Conservation (phyloP, 208 protist genomes). For the Crithidia fasciculata region DNA sequence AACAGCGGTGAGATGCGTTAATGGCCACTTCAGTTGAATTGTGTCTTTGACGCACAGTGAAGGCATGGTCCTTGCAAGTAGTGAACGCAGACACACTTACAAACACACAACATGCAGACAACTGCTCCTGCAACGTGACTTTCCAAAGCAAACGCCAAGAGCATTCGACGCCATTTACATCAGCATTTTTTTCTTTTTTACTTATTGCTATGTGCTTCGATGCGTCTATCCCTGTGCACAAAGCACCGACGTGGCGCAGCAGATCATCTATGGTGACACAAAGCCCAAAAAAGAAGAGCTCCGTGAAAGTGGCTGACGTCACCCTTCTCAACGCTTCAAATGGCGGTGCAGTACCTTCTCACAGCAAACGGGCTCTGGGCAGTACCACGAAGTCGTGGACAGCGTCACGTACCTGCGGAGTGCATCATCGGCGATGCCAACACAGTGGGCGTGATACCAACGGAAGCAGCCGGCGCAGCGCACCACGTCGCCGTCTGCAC, state of each 20-base stretch:
- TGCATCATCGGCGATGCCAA: slow-evolving; percentile 53
- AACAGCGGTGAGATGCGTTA: too few relatives aligned
- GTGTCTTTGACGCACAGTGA: too few relatives aligned
- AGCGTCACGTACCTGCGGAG: slow-evolving; percentile 72
- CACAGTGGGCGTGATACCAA: slow-evolving; percentile 84
- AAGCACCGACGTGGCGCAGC: background rate
- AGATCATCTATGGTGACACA: background rate
- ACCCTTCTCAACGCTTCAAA: slow-evolving; percentile 29
- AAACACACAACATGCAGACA: too few relatives aligned
- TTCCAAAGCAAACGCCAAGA: background rate
- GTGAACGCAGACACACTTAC: too few relatives aligned
- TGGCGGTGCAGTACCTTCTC: slow-evolving; percentile 48
- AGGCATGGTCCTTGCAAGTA: too few relatives aligned
- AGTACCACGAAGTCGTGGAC: slow-evolving; percentile 88
- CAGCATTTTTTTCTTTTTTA: background rate
- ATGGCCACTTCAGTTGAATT: too few relatives aligned
- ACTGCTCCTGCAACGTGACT: too few relatives aligned
- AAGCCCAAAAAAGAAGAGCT: background rate
- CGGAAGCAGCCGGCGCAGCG: slow-evolving; percentile 65
- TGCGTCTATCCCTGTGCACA: background rate
- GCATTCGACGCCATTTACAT: background rate
- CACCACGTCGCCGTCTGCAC: slow-evolving; percentile 67
- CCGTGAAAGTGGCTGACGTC: too few relatives aligned
- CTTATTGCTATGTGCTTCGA: too few relatives aligned
- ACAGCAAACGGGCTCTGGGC: slow-evolving; percentile 74